phyloP scores from a whole-genome alignment of 2,329 filamentous ascomycete species.

The Penicillium corylophilum region DNA sequence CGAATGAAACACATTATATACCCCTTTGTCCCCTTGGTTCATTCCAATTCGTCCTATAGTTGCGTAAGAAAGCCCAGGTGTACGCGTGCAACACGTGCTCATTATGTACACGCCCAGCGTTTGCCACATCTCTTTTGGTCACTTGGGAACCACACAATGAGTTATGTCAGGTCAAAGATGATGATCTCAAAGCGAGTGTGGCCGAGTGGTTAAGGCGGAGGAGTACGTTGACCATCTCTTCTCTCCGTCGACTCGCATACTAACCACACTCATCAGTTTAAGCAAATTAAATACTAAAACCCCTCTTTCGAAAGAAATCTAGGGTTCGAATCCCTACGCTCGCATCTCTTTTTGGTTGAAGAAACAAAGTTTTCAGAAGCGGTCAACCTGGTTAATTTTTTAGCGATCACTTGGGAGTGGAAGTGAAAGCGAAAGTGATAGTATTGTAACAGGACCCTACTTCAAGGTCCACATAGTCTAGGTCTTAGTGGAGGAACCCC shows the following conservation, averaged over 20 bases:
- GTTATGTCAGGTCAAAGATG: neutral
- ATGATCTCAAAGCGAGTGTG: neutral
- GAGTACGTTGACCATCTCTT: neutral
- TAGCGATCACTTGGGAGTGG: no score
- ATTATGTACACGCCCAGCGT: neutral
- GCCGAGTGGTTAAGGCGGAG: neutral
- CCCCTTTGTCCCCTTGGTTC: neutral
- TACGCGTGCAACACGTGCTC: neutral
- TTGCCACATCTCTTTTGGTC: neutral
- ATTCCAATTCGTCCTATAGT: neutral
- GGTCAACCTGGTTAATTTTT: neutral
- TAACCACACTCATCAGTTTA: neutral
- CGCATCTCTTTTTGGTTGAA: neutral
- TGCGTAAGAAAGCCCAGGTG: neutral
- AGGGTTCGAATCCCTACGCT: neutral
- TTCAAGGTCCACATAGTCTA: neutral
- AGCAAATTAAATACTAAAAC: neutral
- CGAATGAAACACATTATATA: slow-evolving; percentile 7
- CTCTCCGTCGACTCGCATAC: neutral
- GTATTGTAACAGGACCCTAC: no score
- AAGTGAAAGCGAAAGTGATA: no score
- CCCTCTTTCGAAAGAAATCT: neutral
- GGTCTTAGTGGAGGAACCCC: neutral
- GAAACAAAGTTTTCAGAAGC: no score
- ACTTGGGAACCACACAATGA: neutral